Percentiles rank a stretch among this genome's conserved stretches.
Evolutionary conservation across 2,329 filamentous ascomycete genomes (phyloP).

Genomic region (Dactylellina drechsleri): DNA sequence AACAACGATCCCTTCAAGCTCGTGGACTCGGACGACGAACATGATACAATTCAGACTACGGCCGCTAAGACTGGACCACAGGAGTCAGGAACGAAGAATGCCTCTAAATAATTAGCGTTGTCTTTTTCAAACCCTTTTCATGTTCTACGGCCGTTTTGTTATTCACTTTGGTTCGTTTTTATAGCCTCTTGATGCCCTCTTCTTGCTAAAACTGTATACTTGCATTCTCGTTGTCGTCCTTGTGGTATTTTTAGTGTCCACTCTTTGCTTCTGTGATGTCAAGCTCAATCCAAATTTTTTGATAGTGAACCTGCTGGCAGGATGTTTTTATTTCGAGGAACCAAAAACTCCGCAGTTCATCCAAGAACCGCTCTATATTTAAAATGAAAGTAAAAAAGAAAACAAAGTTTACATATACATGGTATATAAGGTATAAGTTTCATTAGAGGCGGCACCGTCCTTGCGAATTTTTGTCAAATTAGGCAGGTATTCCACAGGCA

Average conservation of each 20-base stretch:
- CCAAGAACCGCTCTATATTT: too few species aligned
- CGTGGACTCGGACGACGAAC: slow-evolving; percentile 94
- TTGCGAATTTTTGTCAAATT: too few species aligned
- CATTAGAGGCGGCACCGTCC: too few species aligned
- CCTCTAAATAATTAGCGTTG: slow-evolving; percentile 15
- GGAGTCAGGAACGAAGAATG: slow-evolving; percentile 52
- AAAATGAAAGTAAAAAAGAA: too few species aligned
- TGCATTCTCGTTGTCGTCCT: neutral
- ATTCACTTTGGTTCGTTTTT: neutral
- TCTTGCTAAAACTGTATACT: too few species aligned
- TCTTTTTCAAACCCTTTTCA: neutral
- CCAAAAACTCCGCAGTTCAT: too few species aligned
- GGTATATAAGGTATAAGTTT: too few species aligned
- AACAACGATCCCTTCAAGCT: slow-evolving; percentile 97
- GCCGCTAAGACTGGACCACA: slow-evolving; percentile 59
- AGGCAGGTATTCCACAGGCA: too few species aligned
- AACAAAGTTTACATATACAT: too few species aligned
- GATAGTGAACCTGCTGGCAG: too few species aligned
- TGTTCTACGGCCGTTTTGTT: neutral
- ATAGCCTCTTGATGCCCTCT: too few species aligned
- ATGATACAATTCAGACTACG: slow-evolving; percentile 72
- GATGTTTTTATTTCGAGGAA: too few species aligned
- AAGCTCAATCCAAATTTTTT: neutral
- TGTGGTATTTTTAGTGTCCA: neutral
- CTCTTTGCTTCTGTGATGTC: slow-evolving; percentile 4